Base-by-base conservation (phyloP, 495 filamentous ascomycete species). In the Xylaria telfairii region DNA sequence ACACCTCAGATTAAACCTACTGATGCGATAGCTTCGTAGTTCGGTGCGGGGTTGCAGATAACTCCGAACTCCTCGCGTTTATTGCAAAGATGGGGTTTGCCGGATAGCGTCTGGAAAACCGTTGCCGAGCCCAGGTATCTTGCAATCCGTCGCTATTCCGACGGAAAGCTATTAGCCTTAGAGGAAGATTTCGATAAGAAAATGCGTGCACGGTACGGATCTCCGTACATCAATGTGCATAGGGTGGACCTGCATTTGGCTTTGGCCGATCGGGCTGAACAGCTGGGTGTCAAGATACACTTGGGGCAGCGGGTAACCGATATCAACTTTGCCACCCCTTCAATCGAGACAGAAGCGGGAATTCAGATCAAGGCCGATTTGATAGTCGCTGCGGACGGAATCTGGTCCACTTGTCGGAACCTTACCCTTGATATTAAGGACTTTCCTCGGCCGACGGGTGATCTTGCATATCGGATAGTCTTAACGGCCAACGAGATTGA, bases 401-500 rank as follows among this genome's bases (percentile, higher is more conserved):
- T 88, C 7, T 86, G 85, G 74, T 88, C 85, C 13, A 65, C 75
- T 32, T 81, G 77, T 67, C 78, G 85, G 9, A 79, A 82, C 6
- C 72, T 81, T 0, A 68, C 87, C 42, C 75, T 83, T 37, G 83
- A 83, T 1, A 76, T 78, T 6, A 73, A 79, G 46, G 82, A 82
- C 64, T 79, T 80, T 0, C 83, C 84, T 0, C 78, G 75, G 13
- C 75, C 81, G 24, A 88, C 87, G 0, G 88, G 88, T 6, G 87
- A 90, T 60, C 72, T 87, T 24, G 87, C 87, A 3, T 90, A 89
- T 71, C 83, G 88, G 7, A 79, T 87, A 49, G 72, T 88, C 9
- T 75, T 90, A 12, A 82, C 79, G 17, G 73, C 79, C 4, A 77
- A 82, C 30, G 78, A 87, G 72, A 73, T 82, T 34, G 76, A 77